Conservation (phyloP, 148 eudicot species). For the Oxyria digyna region DNA sequence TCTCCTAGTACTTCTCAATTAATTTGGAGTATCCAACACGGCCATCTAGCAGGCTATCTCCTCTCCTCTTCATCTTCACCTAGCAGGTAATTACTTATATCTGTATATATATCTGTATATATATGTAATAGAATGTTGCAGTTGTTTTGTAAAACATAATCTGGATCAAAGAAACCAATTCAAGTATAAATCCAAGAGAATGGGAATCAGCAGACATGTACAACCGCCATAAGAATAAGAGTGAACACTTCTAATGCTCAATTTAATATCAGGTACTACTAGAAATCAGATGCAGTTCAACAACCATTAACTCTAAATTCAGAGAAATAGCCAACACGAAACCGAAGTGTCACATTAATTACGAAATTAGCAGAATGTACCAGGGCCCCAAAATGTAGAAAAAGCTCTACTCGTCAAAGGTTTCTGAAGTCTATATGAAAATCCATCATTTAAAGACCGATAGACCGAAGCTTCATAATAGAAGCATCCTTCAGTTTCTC, state of each 20-base stretch:
- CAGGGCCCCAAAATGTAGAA: conserved; percentile 4
- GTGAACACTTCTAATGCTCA: background rate
- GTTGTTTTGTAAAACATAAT: no score
- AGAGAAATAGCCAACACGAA: background rate
- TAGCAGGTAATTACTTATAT: no score
- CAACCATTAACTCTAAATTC: background rate
- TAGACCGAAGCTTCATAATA: conserved; percentile 4
- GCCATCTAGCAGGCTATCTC: no score
- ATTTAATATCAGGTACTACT: background rate
- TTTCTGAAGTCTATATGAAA: background rate
- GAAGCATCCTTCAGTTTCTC: no score
- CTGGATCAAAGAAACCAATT: background rate
- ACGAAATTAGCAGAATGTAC: background rate
- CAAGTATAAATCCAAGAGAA: background rate
- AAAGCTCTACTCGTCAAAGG: background rate
- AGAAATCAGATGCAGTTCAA: background rate
- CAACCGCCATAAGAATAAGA: background rate
- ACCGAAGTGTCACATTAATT: background rate
- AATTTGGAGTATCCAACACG: no score
- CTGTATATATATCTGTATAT: no score
- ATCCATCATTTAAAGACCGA: background rate
- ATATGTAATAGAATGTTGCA: no score
- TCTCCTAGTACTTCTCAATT: no score
- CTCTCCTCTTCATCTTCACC: no score
- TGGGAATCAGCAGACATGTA: background rate